Base-by-base conservation (phyloP, 2,329 filamentous ascomycete species). In the Colletotrichum sp. region DNA sequence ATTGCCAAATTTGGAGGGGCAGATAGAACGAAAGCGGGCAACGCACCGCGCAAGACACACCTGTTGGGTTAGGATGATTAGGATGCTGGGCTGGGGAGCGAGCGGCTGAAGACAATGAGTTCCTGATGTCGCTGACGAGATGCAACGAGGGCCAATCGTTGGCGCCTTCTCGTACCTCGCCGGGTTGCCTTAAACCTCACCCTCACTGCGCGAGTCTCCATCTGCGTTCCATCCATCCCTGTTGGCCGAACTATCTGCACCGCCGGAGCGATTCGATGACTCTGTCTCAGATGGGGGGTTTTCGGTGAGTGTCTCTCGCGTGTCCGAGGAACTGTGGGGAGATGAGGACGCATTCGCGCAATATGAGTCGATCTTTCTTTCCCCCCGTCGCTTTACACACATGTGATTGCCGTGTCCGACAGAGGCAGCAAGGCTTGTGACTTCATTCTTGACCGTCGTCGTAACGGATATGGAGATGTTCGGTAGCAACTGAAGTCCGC, bases 251-350 rank as follows among this genome's bases (percentile, higher is more conserved):
- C n/a, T 26, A 26, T 34, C 39, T 34, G 8, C 63, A 55, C 39
- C 57, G 49, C 36, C 21, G 39, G 26, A 69, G n/a, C 55, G 30
- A n/a, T 36, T 57, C 63, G 57, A 69, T 44, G 64, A 69, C 36
- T 69, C 57, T 76, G 74, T 74, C 70, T 74, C 60, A 60, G 34
- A 24, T 71, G 49, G 74, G 30, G 34, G 21, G 34, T 3, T 64
- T 69, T 69, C 74, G 74, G 70, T 69, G 70, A 74, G 60, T 60
- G 44, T 73, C 18, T 73, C 18, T 44, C 30, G 24, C 21, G 24
- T 12, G 36, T 44, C 57, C 16, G 26, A 39, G 36, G 28, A 65
- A 30, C 70, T 34, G 64, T 21, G 70, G 64, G 32, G 52, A 71
- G 57, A 72, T 69, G 70, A 65, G 34, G 32, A 36, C 34, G 24